phyloP scores from a whole-genome alignment of 768 basidiomycete species.

The Mycena haematopus region DNA sequence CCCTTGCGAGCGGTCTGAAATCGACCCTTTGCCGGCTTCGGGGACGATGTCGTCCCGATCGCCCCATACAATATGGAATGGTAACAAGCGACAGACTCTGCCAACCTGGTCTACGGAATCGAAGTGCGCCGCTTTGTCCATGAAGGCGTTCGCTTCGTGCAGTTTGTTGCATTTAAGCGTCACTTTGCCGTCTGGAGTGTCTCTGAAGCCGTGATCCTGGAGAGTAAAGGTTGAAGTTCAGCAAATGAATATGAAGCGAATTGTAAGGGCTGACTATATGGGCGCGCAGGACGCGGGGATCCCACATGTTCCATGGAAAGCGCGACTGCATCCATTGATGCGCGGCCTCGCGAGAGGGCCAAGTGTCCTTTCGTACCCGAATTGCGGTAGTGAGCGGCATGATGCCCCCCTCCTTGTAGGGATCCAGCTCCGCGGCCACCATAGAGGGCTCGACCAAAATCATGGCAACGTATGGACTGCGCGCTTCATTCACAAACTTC shows the following conservation, averaged over 20 bases:
- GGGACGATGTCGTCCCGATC: conserved; percentile 49
- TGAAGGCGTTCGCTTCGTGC: conserved; percentile 55
- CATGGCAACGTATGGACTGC: conserved; percentile 16
- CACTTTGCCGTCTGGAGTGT: conserved; percentile 33
- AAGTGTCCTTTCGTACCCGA: conserved; percentile 35
- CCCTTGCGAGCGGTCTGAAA: conserved; percentile 49
- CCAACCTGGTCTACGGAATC: conserved; percentile 44
- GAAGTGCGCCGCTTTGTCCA: conserved; percentile 50
- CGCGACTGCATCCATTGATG: conserved; percentile 32
- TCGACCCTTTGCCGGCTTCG: conserved; percentile 50
- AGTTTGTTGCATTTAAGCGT: conserved; percentile 50
- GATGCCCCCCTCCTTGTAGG: conserved; percentile 31
- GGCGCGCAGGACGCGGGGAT: conserved; percentile 37
- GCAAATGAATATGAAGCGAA: background rate
- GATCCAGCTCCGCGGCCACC: conserved; percentile 34
- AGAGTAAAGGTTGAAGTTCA: background rate
- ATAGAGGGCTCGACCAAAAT: conserved; percentile 27
- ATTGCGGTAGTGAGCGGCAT: conserved; percentile 29
- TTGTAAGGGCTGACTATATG: conserved; percentile 34
- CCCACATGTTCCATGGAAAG: conserved; percentile 40
- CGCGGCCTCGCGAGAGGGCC: conserved; percentile 38
- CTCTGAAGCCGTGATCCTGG: conserved; percentile 32
- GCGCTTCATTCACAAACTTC: conserved; percentile 2
- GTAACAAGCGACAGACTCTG: conserved; percentile 43
- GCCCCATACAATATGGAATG: conserved; percentile 60